These are phyloP conservation scores for Gypsophila paniculata DNA, from an alignment of 179 eudicot genomes.

Conservation along the genomic window DNA sequence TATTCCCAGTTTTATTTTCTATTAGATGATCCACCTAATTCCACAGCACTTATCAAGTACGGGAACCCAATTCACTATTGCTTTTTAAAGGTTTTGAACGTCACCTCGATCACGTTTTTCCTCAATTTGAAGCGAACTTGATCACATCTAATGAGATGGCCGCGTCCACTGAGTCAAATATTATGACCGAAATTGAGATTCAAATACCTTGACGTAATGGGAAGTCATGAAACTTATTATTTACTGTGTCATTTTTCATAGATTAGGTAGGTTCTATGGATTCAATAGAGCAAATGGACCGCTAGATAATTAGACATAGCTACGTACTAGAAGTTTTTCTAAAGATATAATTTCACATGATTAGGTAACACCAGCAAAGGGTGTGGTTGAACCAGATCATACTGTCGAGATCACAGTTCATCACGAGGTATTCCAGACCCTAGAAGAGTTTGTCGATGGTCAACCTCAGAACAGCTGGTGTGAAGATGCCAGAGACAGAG, in stretches of 20 bases:
- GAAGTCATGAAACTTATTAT: too few relatives aligned
- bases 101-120: too few relatives aligned
- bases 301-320: neutral
- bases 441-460: constrained; percentile 83
- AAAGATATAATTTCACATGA: constrained; percentile 17
- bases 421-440: constrained; percentile 64
- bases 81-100: too few relatives aligned
- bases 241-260: neutral
- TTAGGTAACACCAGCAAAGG: constrained; percentile 78
- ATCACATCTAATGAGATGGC: too few relatives aligned
- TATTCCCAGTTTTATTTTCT: too few relatives aligned
- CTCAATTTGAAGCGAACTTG: too few relatives aligned
- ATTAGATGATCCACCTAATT: too few relatives aligned
- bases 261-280: neutral
- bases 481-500: constrained; percentile 88
- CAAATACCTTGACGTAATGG: too few relatives aligned
- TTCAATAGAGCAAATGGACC: neutral
- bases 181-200: too few relatives aligned
- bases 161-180: too few relatives aligned
- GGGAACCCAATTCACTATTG: too few relatives aligned
- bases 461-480: constrained; percentile 82
- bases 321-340: neutral
- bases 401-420: constrained; percentile 67
- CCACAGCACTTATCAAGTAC: too few relatives aligned
- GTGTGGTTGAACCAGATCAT: constrained; percentile 65